A percentile compares a stretch with the other conserved stretches of the same genome.
Conservation (phyloP, 768 basidiomycete genomes). For the Auricularia sp. region DNA sequence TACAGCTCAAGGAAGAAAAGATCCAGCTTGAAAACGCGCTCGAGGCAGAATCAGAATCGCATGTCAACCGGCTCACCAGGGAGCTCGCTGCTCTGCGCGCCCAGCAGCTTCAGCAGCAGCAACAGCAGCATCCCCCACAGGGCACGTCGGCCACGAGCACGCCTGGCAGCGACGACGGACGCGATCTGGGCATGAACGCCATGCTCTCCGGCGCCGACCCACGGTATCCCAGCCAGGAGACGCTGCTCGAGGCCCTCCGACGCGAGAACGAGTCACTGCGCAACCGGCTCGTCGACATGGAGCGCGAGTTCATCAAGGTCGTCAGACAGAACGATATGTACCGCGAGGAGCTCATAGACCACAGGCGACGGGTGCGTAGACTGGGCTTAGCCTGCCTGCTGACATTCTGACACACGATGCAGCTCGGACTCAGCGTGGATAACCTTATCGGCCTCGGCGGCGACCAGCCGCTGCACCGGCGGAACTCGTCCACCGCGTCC, state of each 20-base stretch:
- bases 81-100: slow-evolving; percentile 57
- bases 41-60: slow-evolving; percentile 78
- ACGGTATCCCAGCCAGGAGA: slow-evolving; percentile 33
- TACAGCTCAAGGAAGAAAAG: slow-evolving; percentile 73
- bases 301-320: slow-evolving; percentile 67
- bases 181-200: slow-evolving; percentile 7
- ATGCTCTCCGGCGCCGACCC: slow-evolving; percentile 17
- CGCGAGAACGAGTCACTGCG: slow-evolving; percentile 72
- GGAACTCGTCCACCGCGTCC: slow-evolving; percentile 53
- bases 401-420: slow-evolving; percentile 3
- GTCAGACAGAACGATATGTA: slow-evolving; percentile 73
- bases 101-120: slow-evolving; percentile 43
- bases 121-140: slow-evolving; percentile 22
- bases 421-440: slow-evolving; percentile 72
- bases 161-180: neutral
- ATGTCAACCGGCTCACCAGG: slow-evolving; percentile 65
- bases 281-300: slow-evolving; percentile 56
- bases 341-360: slow-evolving; percentile 72
- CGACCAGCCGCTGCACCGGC: slow-evolving; percentile 55
- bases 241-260: slow-evolving; percentile 66
- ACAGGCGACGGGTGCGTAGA: slow-evolving; percentile 57
- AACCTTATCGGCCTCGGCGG: slow-evolving; percentile 55
- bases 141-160: slow-evolving; percentile 8
- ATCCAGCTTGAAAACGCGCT: slow-evolving; percentile 70
- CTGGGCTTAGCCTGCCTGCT: neutral